phyloP scores from a whole-genome alignment of 768 basidiomycete species.

The Lentinula lateritia region DNA sequence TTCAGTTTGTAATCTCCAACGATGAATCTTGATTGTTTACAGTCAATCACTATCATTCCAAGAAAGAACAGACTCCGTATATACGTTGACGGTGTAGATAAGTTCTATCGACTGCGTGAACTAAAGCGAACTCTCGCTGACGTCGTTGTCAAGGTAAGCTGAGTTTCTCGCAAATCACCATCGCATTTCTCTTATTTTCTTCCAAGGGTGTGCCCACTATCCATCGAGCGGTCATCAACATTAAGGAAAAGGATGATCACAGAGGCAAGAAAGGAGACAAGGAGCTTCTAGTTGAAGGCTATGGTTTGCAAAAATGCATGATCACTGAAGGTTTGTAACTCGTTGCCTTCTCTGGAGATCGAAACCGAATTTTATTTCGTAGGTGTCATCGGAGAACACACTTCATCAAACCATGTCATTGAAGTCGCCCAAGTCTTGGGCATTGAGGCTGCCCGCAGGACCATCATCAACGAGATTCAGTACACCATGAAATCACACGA shows the following conservation, averaged over 20 bases:
- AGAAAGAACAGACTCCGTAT: slow-evolving; percentile 71
- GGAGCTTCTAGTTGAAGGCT: slow-evolving; percentile 93
- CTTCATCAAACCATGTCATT: slow-evolving; percentile 95
- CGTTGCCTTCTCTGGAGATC: background rate
- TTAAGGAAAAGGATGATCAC: slow-evolving; percentile 80
- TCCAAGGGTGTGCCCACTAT: slow-evolving; percentile 78
- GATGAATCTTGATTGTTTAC: slow-evolving; percentile 3
- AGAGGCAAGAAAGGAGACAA: slow-evolving; percentile 84
- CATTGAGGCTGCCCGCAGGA: slow-evolving; percentile 91
- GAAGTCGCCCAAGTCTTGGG: slow-evolving; percentile 95
- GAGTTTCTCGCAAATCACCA: background rate
- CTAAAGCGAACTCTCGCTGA: slow-evolving; percentile 79
- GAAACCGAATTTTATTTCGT: background rate
- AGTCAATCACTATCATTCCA: slow-evolving; percentile 77
- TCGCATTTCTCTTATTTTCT: background rate
- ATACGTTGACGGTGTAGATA: slow-evolving; percentile 72
- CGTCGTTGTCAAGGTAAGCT: slow-evolving; percentile 81
- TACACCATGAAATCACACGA: slow-evolving; percentile 97
- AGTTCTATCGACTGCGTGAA: slow-evolving; percentile 79
- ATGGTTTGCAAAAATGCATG: slow-evolving; percentile 96
- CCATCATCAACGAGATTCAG: slow-evolving; percentile 96
- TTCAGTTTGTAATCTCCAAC: background rate
- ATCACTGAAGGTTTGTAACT: slow-evolving; percentile 73
- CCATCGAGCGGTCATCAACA: slow-evolving; percentile 92
- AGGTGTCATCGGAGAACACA: slow-evolving; percentile 92